Evolutionary conservation across 257 asterid species (phyloP).

Genomic region (Phtheirospermum japonicum): DNA sequence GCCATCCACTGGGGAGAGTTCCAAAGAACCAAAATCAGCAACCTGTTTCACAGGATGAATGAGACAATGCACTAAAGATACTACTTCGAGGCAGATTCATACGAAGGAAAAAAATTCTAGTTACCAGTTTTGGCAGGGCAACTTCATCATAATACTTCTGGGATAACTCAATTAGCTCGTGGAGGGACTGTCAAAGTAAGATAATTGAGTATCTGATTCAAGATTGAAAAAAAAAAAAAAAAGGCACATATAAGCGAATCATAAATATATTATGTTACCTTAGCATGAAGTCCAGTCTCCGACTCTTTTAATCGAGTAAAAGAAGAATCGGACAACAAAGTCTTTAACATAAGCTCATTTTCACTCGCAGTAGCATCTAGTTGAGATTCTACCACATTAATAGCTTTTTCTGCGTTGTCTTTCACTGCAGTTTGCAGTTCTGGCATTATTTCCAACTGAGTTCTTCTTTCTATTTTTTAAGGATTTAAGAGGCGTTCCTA

Average conservation of each 20-base stretch:
- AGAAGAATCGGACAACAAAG: conserved; percentile 66
- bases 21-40: conserved; percentile 98
- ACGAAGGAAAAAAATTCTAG: conserved; percentile 9
- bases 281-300: conserved; percentile 82
- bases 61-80: conserved; percentile 24
- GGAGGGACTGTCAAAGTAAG: conserved; percentile 60
- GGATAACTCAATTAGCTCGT: conserved; percentile 70
- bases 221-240: neutral
- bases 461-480: conserved; percentile 74
- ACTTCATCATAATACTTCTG: conserved; percentile 75
- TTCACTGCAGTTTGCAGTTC: conserved; percentile 46
- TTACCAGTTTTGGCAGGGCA: conserved; percentile 96
- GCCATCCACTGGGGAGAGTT: conserved; percentile 97
- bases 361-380: conserved; percentile 48
- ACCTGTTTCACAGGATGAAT: conserved; percentile 55
- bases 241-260: conserved; percentile 9
- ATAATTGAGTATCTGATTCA: conserved; percentile 35
- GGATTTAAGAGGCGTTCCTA: conserved; percentile 86
- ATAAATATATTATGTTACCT: conserved; percentile 45
- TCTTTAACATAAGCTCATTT: conserved; percentile 57
- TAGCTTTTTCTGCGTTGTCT: conserved; percentile 48
- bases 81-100: conserved; percentile 18
- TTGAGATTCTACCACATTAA: conserved; percentile 44
- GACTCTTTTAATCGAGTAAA: conserved; percentile 76
- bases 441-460: conserved; percentile 40